Conservation (phyloP, 306 rosid species). For the Pyrus communis region DNA sequence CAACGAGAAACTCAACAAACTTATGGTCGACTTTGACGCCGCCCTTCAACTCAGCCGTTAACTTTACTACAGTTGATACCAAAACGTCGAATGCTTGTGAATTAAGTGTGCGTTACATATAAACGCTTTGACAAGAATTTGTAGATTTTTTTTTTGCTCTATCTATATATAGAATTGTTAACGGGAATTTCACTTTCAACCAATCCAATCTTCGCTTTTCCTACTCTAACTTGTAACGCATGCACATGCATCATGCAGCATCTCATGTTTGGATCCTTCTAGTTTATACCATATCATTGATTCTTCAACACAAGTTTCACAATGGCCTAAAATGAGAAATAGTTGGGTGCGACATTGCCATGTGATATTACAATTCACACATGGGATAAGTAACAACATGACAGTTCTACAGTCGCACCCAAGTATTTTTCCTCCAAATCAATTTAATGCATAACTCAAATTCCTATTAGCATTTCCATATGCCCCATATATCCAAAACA, state of each 20-base stretch:
- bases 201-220: background rate
- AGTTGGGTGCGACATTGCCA: background rate
- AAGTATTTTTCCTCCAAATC: no score
- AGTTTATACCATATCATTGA: background rate
- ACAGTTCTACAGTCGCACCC: background rate
- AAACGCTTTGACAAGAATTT: background rate
- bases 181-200: background rate
- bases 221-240: background rate
- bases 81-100: background rate
- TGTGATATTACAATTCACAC: background rate
- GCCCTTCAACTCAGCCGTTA: background rate
- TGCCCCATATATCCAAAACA: background rate
- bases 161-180: no score
- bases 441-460: no score
- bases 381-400: no score
- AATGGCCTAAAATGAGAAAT: background rate
- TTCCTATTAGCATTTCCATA: background rate
- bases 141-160: background rate
- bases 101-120: no score
- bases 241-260: background rate
- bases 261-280: background rate
- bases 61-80: background rate
- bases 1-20: slow-evolving; percentile 22
- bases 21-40: slow-evolving; percentile 11
- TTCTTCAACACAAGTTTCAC: background rate